Conservation (phyloP, 805 yeast species). For the Candida manassasensis region DNA sequence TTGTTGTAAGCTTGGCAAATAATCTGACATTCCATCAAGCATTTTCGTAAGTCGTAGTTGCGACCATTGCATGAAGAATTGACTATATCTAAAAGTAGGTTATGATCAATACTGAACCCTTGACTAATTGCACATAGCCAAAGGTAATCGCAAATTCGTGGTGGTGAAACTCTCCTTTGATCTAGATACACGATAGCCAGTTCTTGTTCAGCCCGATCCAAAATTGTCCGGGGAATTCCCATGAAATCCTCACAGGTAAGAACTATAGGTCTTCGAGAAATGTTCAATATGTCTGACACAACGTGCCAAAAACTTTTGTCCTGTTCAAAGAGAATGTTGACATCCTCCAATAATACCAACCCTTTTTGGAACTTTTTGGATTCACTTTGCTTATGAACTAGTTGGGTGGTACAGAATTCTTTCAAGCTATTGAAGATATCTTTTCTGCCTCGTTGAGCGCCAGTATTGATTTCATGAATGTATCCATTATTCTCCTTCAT, state of each 20-base stretch:
- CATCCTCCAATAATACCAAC: conserved; percentile 78
- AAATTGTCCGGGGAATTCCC: conserved; percentile 44
- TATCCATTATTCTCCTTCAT: conserved; percentile 60
- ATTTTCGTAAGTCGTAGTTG: conserved; percentile 43
- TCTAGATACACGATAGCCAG: conserved; percentile 33
- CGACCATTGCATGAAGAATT: conserved; percentile 13
- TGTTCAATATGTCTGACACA: conserved; percentile 53
- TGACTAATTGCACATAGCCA: conserved; percentile 34
- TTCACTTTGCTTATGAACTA: conserved; percentile 46
- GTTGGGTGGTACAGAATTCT: conserved; percentile 80
- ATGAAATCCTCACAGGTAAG: conserved; percentile 54
- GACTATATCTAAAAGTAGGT: conserved; percentile 24
- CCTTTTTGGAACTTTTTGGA: conserved; percentile 47
- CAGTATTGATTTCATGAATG: conserved; percentile 76
- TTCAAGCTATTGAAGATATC: conserved; percentile 61
- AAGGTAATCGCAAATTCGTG: conserved; percentile 31
- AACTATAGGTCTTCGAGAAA: conserved; percentile 65
- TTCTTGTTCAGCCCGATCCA: conserved; percentile 42
- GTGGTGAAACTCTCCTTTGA: conserved; percentile 10
- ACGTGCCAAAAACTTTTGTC: conserved; percentile 82
- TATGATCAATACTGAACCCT: conserved; percentile 28
- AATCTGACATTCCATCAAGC: conserved; percentile 43
- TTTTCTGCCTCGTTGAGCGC: conserved; percentile 67
- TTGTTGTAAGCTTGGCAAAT: conserved; percentile 19
- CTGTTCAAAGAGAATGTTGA: conserved; percentile 70